Percentiles rank a stretch among this genome's conserved stretches.
These are phyloP conservation scores for Pistacia vera DNA, from an alignment of 345 rosid species.

Conservation along the genomic window DNA sequence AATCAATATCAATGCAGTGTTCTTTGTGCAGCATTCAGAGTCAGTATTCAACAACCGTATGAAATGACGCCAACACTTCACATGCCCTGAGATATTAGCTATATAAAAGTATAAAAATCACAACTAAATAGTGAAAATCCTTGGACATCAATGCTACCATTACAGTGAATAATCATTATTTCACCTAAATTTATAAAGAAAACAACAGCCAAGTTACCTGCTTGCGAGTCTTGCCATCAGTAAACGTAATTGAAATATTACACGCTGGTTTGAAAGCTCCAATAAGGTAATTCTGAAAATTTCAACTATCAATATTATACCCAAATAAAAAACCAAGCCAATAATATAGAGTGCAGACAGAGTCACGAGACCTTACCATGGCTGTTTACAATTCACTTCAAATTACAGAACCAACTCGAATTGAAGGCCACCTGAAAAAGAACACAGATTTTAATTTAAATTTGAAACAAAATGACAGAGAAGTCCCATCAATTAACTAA, in stretches of 20 bases:
- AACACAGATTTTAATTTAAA: background rate
- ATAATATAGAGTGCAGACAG: background rate
- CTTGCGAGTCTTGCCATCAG: conserved; percentile 85
- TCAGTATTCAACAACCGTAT: background rate
- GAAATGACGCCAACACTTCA: background rate
- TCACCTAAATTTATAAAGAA: background rate
- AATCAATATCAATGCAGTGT: background rate
- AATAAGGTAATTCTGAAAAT: conserved; percentile 74
- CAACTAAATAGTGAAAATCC: background rate
- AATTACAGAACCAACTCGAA: background rate
- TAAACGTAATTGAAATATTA: conserved; percentile 65
- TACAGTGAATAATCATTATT: background rate
- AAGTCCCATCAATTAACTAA: background rate
- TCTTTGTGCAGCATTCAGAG: background rate
- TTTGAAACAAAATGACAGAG: background rate
- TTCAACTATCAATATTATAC: background rate
- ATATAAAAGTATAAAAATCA: too few species aligned
- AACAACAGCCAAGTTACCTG: conserved; percentile 47
- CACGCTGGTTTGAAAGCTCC: conserved; percentile 98
- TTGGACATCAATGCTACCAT: background rate
- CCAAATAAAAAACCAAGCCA: background rate
- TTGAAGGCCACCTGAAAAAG: background rate
- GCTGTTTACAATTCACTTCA: conserved; percentile 1
- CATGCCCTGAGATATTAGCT: background rate
- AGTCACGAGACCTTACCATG: conserved; percentile 29